Evolutionary conservation across 192 early-diverging fungal genomes (phyloP).

Genomic region (Kickxella alabastrina): DNA sequence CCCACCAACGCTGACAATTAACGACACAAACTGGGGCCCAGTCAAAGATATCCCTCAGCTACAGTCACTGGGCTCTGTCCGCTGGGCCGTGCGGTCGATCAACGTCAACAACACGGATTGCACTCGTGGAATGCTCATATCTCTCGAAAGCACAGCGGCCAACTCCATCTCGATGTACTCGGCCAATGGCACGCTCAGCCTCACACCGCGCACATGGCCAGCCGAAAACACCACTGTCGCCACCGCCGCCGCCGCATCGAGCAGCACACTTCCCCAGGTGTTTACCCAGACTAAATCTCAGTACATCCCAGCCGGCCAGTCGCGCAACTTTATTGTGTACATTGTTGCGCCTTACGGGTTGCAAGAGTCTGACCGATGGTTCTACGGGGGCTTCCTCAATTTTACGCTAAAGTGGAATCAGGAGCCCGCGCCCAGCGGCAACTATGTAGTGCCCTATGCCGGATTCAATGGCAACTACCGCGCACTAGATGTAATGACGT

Average conservation of each 20-base stretch:
- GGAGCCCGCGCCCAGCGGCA: background rate
- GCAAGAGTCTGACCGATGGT: constrained; percentile 34
- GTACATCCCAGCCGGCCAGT: constrained; percentile 28
- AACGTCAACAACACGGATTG: constrained; percentile 27
- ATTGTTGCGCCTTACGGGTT: constrained; percentile 36
- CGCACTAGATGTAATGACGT: constrained; percentile 16
- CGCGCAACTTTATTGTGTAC: constrained; percentile 7
- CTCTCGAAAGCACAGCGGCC: constrained; percentile 6
- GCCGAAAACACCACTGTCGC: background rate
- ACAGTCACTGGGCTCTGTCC: background rate
- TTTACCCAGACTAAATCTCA: background rate
- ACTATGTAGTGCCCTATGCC: constrained; percentile 41
- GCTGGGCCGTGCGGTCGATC: constrained; percentile 20
- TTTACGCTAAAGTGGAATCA: constrained; percentile 28
- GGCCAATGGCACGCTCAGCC: constrained; percentile 15
- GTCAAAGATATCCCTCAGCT: background rate
- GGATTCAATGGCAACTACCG: constrained; percentile 49
- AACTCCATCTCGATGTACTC: constrained; percentile 40
- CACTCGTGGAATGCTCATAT: constrained; percentile 10
- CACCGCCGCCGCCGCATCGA: background rate
- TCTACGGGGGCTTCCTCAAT: constrained; percentile 46
- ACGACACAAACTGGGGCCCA: constrained; percentile 13
- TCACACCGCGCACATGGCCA: constrained; percentile 22
- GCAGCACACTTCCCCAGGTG: constrained; percentile 11
- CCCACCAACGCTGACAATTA: constrained; percentile 59